Base-by-base conservation (phyloP, 1,284 basidiomycete genomes). In the Rhodotorula sp. region DNA sequence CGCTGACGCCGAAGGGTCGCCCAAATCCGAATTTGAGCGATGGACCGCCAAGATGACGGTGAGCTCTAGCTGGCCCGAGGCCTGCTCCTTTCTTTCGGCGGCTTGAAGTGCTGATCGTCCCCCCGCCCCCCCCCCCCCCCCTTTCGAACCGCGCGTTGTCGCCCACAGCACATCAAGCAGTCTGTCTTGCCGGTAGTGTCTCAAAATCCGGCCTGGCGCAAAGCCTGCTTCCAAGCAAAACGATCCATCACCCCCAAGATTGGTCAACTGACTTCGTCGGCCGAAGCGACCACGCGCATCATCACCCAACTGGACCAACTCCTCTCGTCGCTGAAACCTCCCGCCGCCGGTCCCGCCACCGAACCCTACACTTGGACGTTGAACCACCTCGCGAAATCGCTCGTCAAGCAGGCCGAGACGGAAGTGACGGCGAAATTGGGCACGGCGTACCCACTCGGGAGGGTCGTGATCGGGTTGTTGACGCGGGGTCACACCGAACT, bases 381-480 rank as follows among this genome's bases (percentile, higher is more conserved):
- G 34, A 95, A 92, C 34, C 91, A 94, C 28, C 85, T 97, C 31
- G 84, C 92, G 65, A 99, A 98, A 80, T 85, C 89, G 50, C 87
- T 99, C 69, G 87, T 98, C 58, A 86, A 91, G 49, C 97, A 98
- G 84, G 94, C 95, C 12, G 94, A 97, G 82, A 90, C 89, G 0
- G 95, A 99, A 81, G 92, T 97, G 10, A 88, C 91, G 2, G 93
- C 93, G 3, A 92, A 95, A 81, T 88, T 91, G 76, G 87, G 88
- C 50, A 90, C 90, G 15, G 94, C 93, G 0, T 85, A 86, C 59
- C 95, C 95, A 0, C 85, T 98, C 16, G 92, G 91, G 0, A 86
- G 87, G 38, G 87, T 97, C 6, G 84, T 91, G 1, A 83, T 89
- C 60, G 87, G 87, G 64, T 84, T 95, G 28, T 64, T 83, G 23